Percentiles rank a stretch among this genome's conserved stretches.
These are phyloP conservation scores for Synchytrium microbalum DNA, from an alignment of 371 early-diverging fungal genomes.

Conservation along the genomic window DNA sequence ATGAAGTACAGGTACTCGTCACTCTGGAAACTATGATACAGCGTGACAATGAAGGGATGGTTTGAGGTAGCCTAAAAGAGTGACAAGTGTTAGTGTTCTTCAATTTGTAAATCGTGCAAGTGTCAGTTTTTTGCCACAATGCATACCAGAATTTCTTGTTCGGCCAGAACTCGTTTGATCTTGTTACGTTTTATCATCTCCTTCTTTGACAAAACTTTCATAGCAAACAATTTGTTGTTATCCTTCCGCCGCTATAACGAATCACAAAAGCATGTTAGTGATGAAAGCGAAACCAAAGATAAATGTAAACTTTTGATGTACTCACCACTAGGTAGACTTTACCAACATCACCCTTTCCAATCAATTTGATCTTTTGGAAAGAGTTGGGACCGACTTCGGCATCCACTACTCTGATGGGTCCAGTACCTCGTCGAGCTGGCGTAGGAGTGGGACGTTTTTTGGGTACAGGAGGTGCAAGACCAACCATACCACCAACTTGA, in stretches of 20 bases:
- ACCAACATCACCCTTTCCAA: constrained; percentile 95
- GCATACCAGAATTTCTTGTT: constrained; percentile 87
- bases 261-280: neutral
- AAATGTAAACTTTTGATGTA: neutral
- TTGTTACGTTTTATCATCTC: constrained; percentile 96
- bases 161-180: constrained; percentile 89
- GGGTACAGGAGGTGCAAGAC: neutral
- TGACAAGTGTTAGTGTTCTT: neutral
- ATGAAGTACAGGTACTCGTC: constrained; percentile 90
- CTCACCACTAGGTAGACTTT: constrained; percentile 83
- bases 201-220: constrained; percentile 90
- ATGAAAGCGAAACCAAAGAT: neutral
- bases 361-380: constrained; percentile 69
- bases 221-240: constrained; percentile 76
- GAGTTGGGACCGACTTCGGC: constrained; percentile 74
- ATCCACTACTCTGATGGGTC: constrained; percentile 56
- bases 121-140: neutral
- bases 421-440: neutral
- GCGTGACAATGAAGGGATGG: constrained; percentile 95
- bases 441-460: neutral
- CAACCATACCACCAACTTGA: neutral
- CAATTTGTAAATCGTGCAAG: neutral
- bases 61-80: constrained; percentile 49
- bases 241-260: constrained; percentile 56
- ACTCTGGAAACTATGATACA: constrained; percentile 94